phyloP scores from a whole-genome alignment of 1,284 basidiomycete genomes.

The Porphyrellus sp. region DNA sequence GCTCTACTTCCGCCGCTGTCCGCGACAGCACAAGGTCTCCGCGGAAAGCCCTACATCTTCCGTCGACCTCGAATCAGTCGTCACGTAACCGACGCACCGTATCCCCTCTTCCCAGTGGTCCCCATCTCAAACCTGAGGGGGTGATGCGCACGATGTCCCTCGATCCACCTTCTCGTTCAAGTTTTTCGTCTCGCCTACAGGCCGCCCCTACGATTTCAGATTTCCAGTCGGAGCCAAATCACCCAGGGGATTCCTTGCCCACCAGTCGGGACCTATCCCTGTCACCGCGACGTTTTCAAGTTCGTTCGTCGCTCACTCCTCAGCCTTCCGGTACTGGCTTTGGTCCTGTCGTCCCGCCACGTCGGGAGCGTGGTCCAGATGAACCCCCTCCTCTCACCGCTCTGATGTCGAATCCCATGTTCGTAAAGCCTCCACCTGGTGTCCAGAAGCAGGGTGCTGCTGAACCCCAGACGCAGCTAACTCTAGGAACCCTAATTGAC shows the following conservation, averaged over 20 bases:
- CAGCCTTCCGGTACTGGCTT: constrained; percentile 53
- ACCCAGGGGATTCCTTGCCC: constrained; percentile 34
- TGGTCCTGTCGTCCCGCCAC: constrained; percentile 40
- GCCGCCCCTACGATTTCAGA: constrained; percentile 26
- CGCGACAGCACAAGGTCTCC: constrained; percentile 27
- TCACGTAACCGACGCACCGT: constrained; percentile 39
- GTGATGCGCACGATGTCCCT: constrained; percentile 59
- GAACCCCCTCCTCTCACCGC: constrained; percentile 65
- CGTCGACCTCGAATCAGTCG: constrained; percentile 32
- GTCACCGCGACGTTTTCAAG: constrained; percentile 51
- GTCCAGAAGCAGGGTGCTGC: constrained; percentile 33
- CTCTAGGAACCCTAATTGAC: constrained; percentile 62
- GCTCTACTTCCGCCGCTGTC: neutral
- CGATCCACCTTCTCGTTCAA: constrained; percentile 46
- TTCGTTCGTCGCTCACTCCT: constrained; percentile 67
- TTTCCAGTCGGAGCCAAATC: constrained; percentile 42
- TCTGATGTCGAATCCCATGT: constrained; percentile 61
- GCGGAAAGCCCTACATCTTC: constrained; percentile 29
- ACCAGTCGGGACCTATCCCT: constrained; percentile 36
- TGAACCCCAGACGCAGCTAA: constrained; percentile 39
- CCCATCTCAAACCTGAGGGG: constrained; percentile 31
- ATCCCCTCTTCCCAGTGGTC: constrained; percentile 37
- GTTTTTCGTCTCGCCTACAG: constrained; percentile 26
- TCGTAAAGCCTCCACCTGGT: constrained; percentile 58
- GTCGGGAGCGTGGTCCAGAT: constrained; percentile 46